Percentiles rank a stretch among this genome's conserved stretches.
Evolutionary conservation across 805 yeast genomes (phyloP).

Genomic region (Diddensiella transvaalensis): DNA sequence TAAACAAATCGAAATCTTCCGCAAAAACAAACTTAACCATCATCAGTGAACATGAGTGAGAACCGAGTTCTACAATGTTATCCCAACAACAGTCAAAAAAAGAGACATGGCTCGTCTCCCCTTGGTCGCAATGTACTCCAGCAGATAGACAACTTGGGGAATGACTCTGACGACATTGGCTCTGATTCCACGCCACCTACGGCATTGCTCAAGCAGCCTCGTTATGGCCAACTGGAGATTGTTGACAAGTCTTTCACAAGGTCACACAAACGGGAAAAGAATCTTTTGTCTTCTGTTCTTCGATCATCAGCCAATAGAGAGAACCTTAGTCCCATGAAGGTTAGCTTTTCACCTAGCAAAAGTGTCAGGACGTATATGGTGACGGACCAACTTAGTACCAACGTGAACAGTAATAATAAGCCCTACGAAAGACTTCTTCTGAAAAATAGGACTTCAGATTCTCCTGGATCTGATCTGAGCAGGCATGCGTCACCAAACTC

Average conservation of each 20-base stretch:
- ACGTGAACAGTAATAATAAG: too few relatives aligned
- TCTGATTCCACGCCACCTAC: too few relatives aligned
- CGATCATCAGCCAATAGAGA: not conserved
- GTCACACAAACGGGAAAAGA: too few relatives aligned
- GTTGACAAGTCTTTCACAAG: too few relatives aligned
- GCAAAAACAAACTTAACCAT: too few relatives aligned
- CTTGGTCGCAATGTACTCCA: not conserved
- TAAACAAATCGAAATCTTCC: too few relatives aligned
- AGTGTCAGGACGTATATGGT: not conserved
- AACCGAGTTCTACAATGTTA: not conserved
- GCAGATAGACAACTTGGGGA: not conserved
- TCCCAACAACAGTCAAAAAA: not conserved
- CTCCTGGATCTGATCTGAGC: not conserved
- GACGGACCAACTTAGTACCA: not conserved
- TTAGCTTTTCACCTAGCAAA: not conserved
- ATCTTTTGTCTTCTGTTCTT: too few relatives aligned
- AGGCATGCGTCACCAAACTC: not conserved
- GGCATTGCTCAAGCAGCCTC: too few relatives aligned
- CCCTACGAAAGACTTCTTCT: not conserved
- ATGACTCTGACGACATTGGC: conserved; percentile 1
- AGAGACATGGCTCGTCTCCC: conserved; percentile 1
- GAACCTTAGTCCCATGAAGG: not conserved
- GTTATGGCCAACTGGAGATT: too few relatives aligned
- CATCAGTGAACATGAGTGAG: conserved; percentile 1
- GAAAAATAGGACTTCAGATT: not conserved